Evolutionary conservation across 148 eudicot species (phyloP), one percentile per base, ranked within the genome.

Genomic region (Vaccinium macrocarpon): DNA sequence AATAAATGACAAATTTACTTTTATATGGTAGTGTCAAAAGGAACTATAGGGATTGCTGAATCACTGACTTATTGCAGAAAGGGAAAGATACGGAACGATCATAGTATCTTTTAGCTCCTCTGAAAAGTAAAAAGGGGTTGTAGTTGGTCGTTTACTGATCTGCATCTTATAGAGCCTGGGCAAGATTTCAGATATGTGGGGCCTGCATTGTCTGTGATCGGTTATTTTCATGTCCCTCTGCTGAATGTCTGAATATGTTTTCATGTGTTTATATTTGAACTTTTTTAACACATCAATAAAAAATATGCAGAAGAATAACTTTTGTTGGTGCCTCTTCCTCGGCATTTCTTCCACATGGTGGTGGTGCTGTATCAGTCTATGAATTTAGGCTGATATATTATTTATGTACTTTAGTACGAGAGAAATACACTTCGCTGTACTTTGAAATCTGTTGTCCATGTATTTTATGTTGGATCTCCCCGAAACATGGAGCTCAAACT

Each of bases 141-240:
- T 27, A 66, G 72, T 68, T 68, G 42, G 73, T 68, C 32, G 27
- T 68, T 68, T 68, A 25, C 42, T 12, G 18, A 68, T 68, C 42
- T 27, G 38, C 29, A 42, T 68, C 32, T 29, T 38, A 13, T 16
- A 68, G 32, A 68, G 73, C 73, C 73, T 5, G 29, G 71, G 38
- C 80, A 88, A 23, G 92, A 92, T 49, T 96, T 96, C 83, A 88
- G 99, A 78, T 95, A 84, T 78, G 86, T 93, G 8, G 96, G 99
- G 72, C 92, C 96, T 6, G 62, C 91, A 12, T 84, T 95, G 90
- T 97, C 99, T 7, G 73, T 74, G 94, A 96, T 77, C 84, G 48
- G 74, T 87, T 91, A 64, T 64, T 14, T 64, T 64, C 38, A 27
- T 27, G 73, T 68, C 73, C 38, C 38, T 68, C 38, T 13, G 38